Evolutionary conservation across 768 basidiomycete species (phyloP).

Genomic region (Kwoniella heveanensis): DNA sequence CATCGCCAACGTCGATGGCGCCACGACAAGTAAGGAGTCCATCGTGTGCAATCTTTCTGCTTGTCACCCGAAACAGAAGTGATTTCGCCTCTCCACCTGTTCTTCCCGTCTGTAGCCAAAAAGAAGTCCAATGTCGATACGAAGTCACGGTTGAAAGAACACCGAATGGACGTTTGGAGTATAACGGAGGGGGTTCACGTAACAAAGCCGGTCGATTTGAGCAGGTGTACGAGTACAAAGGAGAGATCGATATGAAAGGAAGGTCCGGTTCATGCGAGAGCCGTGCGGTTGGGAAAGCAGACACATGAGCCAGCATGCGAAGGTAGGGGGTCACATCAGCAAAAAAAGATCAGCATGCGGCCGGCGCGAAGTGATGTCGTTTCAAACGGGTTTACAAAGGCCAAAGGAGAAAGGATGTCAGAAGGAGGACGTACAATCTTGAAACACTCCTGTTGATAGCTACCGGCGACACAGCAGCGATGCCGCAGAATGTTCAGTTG

Average conservation of each 20-base stretch:
- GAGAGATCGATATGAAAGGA: not conserved
- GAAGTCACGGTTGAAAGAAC: not conserved
- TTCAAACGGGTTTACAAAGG: not conserved
- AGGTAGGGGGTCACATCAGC: not conserved
- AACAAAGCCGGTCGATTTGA: not conserved
- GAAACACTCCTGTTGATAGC: not conserved
- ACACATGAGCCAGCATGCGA: not conserved
- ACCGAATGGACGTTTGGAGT: not conserved
- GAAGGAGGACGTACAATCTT: not conserved
- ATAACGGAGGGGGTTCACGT: not conserved
- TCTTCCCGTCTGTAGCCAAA: not conserved
- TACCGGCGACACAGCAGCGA: not conserved
- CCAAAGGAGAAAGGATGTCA: not conserved
- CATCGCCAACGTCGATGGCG: slow-evolving; percentile 34
- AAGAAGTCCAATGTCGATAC: not conserved
- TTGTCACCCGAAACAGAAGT: too few species aligned
- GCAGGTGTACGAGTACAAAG: not conserved
- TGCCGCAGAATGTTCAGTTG: not conserved
- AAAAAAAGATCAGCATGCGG: not conserved
- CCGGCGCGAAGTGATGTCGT: not conserved
- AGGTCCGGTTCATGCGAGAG: not conserved
- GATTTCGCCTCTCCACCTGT: not conserved
- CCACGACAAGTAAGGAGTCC: slow-evolving; percentile 16
- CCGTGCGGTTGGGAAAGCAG: not conserved
- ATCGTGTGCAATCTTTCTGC: too few species aligned